A percentile compares a stretch with the other conserved stretches of the same genome.
These are phyloP conservation scores for Venturia effusa DNA, from an alignment of 2,329 filamentous ascomycete genomes.

Conservation along the genomic window DNA sequence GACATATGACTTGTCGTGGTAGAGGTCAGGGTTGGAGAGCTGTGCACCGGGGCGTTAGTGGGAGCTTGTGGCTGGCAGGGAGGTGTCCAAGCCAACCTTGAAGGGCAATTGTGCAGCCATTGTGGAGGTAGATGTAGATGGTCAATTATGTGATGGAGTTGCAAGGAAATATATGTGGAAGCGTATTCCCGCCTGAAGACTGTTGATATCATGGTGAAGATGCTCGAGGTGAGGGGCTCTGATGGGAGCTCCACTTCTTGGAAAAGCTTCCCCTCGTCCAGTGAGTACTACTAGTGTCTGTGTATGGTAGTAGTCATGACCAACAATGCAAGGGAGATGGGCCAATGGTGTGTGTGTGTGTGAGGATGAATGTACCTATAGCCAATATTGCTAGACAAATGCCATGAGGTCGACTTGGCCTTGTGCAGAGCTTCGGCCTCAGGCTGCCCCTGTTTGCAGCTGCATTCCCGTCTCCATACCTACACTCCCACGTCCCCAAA, in stretches of 20 bases:
- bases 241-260: neutral
- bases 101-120: conserved; percentile 27
- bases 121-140: neutral
- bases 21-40: conserved; percentile 37
- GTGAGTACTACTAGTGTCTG: neutral
- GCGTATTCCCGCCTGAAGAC: neutral
- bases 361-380: neutral
- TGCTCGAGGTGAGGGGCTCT: neutral
- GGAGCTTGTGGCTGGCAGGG: neutral
- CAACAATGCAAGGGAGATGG: neutral
- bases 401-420: neutral
- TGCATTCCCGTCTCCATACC: too few species aligned
- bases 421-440: neutral
- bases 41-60: conserved; percentile 15
- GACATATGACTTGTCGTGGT: conserved; percentile 38
- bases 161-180: neutral
- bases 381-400: neutral
- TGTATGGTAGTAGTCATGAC: neutral
- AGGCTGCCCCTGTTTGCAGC: neutral
- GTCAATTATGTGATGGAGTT: neutral
- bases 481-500: too few species aligned
- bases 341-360: neutral
- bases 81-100: conserved; percentile 18
- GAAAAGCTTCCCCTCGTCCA: neutral
- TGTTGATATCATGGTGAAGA: neutral